Evolutionary conservation across 192 early-diverging fungal species (phyloP), one percentile per base, ranked within the genome.

Genomic region (Phycomyces nitens): DNA sequence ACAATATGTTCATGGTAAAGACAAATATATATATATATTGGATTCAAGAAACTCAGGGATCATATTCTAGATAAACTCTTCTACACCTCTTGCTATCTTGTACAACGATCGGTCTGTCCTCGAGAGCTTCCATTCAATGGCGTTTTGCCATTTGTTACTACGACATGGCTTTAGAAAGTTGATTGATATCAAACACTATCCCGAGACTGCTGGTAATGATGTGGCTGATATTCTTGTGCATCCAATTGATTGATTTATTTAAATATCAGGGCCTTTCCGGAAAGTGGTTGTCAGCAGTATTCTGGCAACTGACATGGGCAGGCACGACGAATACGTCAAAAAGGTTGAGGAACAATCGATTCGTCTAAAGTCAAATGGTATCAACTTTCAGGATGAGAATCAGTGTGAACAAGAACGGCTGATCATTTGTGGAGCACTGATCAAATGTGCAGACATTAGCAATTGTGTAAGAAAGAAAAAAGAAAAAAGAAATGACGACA

Each of bases 21-120:
- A 23, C 14, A n/a, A 24, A 42, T 43, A 54, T 12, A 15, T 21
- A 16, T 49, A 3, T 39, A 7, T 26, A 18, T 64, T n/a, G n/a
- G n/a, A n/a, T n/a, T n/a, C n/a, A n/a, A n/a, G n/a, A n/a, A n/a
- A n/a, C n/a, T n/a, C n/a, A n/a, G n/a, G n/a, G n/a, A n/a, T n/a
- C n/a, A n/a, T n/a, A n/a, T n/a, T 8, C 21, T 56, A 84, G 82
- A 67, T 94, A 56, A 84, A 85, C 1, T 85, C 89, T 1, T 77
- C 73, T 34, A 90, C 92, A 24, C 92, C 92, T 42, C 80, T 95
- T 56, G 92, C 96, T 10, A 77, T 92, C 44, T 72, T 95, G 15
- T 98, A 96, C 81, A 95, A 96, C 74, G 94, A 98, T 75, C 80
- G 83, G 60, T 91, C 93, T 0, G 94, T 98, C n/a, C 82, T 98